Percentiles rank a stretch among this genome's conserved stretches.
phyloP scores from a whole-genome alignment of 1,139 yeast species.

The Suzukiozyma palmioleophila region DNA sequence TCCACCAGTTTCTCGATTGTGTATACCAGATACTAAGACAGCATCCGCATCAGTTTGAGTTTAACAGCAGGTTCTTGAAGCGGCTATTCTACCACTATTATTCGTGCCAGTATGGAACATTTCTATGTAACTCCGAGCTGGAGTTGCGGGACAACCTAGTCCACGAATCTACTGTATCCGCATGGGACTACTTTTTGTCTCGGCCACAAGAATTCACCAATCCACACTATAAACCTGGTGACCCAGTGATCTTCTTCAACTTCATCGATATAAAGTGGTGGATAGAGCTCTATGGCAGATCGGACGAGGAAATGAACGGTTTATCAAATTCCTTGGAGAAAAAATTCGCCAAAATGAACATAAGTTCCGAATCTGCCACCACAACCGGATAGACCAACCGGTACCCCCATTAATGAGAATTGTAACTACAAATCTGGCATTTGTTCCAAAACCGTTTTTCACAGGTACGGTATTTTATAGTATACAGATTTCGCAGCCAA shows the following conservation, averaged over 20 bases:
- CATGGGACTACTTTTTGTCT: slow-evolving; percentile 91
- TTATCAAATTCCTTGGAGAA: slow-evolving; percentile 40
- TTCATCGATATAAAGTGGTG: slow-evolving; percentile 75
- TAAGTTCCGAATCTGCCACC: slow-evolving; percentile 1
- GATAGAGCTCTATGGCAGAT: slow-evolving; percentile 76
- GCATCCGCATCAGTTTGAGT: slow-evolving; percentile 72
- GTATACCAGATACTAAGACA: slow-evolving; percentile 76
- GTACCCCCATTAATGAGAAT: too few species aligned
- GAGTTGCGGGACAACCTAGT: slow-evolving; percentile 41
- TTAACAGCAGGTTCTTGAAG: slow-evolving; percentile 81
- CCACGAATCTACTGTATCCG: slow-evolving; percentile 58
- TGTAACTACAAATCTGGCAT: too few species aligned
- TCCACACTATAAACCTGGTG: slow-evolving; percentile 30
- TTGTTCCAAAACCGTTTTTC: too few species aligned
- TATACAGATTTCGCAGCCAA: too few species aligned
- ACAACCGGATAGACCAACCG: too few species aligned
- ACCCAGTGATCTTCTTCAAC: slow-evolving; percentile 61
- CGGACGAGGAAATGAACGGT: slow-evolving; percentile 78
- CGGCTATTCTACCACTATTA: slow-evolving; percentile 81
- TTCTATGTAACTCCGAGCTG: slow-evolving; percentile 68
- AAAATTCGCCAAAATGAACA: slow-evolving; percentile 39
- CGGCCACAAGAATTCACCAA: slow-evolving; percentile 69
- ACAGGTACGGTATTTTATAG: too few species aligned
- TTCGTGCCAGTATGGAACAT: slow-evolving; percentile 94
- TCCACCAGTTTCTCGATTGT: slow-evolving; percentile 90